Percentiles rank a stretch among this genome's conserved stretches.
phyloP scores from a whole-genome alignment of 2,329 filamentous ascomycete genomes.

The Cladosporium austrohemisphaericum region DNA sequence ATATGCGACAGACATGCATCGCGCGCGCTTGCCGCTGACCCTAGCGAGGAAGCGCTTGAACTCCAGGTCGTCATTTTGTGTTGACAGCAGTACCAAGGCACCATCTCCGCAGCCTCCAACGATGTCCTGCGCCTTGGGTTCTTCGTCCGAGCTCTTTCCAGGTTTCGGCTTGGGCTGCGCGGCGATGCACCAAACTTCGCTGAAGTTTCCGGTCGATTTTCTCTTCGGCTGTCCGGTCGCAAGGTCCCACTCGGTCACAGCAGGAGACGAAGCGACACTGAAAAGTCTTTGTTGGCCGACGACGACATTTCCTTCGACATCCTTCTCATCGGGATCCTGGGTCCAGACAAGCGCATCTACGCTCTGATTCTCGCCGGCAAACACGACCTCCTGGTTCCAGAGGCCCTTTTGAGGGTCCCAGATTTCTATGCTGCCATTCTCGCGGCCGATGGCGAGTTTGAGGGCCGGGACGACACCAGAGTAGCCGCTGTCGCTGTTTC shows the following conservation, averaged over 20 bases:
- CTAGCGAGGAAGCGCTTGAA: constrained; percentile 74
- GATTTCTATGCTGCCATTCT: constrained; percentile 95
- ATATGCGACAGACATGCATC: constrained; percentile 88
- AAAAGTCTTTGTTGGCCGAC: constrained; percentile 80
- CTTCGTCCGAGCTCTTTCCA: constrained; percentile 25
- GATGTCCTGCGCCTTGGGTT: constrained; percentile 53
- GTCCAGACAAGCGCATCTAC: constrained; percentile 92
- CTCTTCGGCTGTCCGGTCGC: constrained; percentile 71
- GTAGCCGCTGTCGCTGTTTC: constrained; percentile 52
- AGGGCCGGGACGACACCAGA: constrained; percentile 51
- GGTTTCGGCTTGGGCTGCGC: constrained; percentile 65
- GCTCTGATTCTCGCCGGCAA: constrained; percentile 80
- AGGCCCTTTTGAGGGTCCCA: constrained; percentile 82
- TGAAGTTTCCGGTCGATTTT: constrained; percentile 86
- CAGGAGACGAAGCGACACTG: constrained; percentile 90
- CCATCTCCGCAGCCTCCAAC: constrained; percentile 90
- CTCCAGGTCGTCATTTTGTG: constrained; percentile 75
- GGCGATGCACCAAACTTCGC: constrained; percentile 94
- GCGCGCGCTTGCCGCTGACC: constrained; percentile 75
- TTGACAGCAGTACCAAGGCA: constrained; percentile 80
- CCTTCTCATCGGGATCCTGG: constrained; percentile 72
- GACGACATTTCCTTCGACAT: constrained; percentile 58
- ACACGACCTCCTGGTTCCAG: constrained; percentile 87
- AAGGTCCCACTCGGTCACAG: constrained; percentile 93
- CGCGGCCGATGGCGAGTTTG: constrained; percentile 81